Conservation (phyloP, 2,329 filamentous ascomycete species). For the Sarocladium brachiariae region DNA sequence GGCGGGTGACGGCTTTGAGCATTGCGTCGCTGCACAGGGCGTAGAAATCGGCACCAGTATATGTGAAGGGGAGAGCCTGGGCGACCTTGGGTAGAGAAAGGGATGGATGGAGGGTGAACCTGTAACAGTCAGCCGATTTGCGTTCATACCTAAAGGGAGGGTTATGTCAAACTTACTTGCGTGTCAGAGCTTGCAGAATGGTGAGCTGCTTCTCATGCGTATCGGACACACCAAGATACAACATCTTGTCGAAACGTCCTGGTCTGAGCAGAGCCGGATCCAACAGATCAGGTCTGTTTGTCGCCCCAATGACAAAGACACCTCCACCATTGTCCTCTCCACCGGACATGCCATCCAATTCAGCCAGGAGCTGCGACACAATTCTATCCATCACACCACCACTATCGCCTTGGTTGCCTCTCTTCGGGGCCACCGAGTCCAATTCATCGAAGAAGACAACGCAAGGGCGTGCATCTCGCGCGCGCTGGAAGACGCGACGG, state of each 20-base stretch:
- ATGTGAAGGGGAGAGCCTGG: slow-evolving; percentile 79
- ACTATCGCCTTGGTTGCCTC: slow-evolving; percentile 94
- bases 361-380: slow-evolving; percentile 87
- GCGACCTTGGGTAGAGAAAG: slow-evolving; percentile 72
- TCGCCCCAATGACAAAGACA: slow-evolving; percentile 95
- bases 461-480: slow-evolving; percentile 77
- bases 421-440: slow-evolving; percentile 89
- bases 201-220: slow-evolving; percentile 94
- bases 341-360: slow-evolving; percentile 95
- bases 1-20: slow-evolving; percentile 94
- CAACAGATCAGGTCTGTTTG: slow-evolving; percentile 86
- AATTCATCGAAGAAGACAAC: slow-evolving; percentile 93
- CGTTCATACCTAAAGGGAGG: background rate
- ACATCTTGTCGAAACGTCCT: slow-evolving; percentile 95
- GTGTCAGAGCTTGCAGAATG: slow-evolving; percentile 86
- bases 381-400: slow-evolving; percentile 98
- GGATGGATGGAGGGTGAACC: slow-evolving; percentile 76
- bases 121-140: slow-evolving; percentile 27
- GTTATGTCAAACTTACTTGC: slow-evolving; percentile 60
- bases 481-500: slow-evolving; percentile 79
- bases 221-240: slow-evolving; percentile 93
- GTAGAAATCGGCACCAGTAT: slow-evolving; percentile 96
- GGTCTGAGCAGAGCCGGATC: slow-evolving; percentile 85
- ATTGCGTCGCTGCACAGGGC: slow-evolving; percentile 96
- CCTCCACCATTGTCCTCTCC: slow-evolving; percentile 70